phyloP scores from a whole-genome alignment of 805 yeast species.

The Saccharomyces cerevisiae region DNA sequence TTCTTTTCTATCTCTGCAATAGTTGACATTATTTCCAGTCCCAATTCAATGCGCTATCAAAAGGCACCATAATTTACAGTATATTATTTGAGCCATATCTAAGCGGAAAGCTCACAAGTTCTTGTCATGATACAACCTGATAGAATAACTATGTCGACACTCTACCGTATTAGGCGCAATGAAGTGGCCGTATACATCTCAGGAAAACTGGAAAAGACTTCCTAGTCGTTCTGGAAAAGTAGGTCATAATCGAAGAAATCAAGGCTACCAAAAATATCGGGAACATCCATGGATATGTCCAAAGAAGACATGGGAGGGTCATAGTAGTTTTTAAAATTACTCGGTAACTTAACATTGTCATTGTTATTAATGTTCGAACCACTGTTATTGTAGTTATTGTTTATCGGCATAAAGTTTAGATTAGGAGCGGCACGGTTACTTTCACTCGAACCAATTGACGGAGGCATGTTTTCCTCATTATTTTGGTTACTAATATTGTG shows the following conservation, averaged over 20 bases:
- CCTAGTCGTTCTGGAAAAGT: conserved; percentile 8
- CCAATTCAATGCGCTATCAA: too few species aligned
- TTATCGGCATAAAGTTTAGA: neutral
- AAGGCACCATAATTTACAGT: too few species aligned
- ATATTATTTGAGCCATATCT: too few species aligned
- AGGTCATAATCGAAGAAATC: conserved; percentile 16
- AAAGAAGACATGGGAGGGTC: neutral
- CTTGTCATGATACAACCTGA: too few species aligned
- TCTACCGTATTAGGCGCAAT: neutral
- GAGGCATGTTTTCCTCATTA: neutral
- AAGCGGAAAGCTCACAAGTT: neutral
- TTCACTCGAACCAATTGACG: neutral
- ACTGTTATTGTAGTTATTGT: neutral
- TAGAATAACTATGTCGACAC: neutral
- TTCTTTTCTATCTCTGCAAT: too few species aligned
- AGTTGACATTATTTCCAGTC: too few species aligned
- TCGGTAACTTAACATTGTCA: neutral
- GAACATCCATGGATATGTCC: conserved; percentile 5
- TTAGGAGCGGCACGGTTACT: neutral
- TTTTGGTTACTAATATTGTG: neutral
- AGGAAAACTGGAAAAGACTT: neutral
- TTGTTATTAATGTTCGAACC: neutral
- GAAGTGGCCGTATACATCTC: neutral
- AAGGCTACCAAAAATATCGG: conserved; percentile 11
- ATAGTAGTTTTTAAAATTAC: neutral